Evolutionary conservation across 2,329 filamentous ascomycete species (phyloP).

Genomic region (Ophiostoma perfectum): DNA sequence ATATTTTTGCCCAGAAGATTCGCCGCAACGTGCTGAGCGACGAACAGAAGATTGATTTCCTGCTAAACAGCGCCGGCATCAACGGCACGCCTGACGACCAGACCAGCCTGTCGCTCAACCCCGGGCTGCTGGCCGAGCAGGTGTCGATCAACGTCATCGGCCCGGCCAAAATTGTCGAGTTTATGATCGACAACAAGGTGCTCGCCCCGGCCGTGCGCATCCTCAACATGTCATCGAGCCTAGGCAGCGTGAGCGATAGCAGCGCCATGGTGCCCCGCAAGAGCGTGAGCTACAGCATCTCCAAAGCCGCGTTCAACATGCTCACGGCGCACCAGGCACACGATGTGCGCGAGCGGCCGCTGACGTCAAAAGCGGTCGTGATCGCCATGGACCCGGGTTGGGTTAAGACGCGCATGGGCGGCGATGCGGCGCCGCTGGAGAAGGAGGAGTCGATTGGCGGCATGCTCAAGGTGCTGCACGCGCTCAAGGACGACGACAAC

Average conservation of each 20-base stretch:
- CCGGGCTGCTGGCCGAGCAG: conserved; percentile 35
- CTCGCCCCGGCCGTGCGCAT: conserved; percentile 31
- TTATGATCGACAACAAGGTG: conserved; percentile 31
- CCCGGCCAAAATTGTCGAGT: conserved; percentile 41
- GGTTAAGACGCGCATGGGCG: conserved; percentile 35
- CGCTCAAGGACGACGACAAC: conserved; percentile 52
- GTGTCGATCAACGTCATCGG: conserved; percentile 44
- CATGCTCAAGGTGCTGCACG: conserved; percentile 72
- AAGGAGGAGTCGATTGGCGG: conserved; percentile 30
- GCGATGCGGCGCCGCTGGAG: conserved; percentile 30
- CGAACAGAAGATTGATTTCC: conserved; percentile 34
- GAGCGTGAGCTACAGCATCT: conserved; percentile 34
- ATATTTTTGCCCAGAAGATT: conserved; percentile 27
- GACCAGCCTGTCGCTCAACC: conserved; percentile 37
- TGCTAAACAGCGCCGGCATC: conserved; percentile 35
- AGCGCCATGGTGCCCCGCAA: conserved; percentile 31
- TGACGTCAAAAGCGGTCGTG: conserved; percentile 28
- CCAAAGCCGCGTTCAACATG: conserved; percentile 34
- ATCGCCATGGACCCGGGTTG: conserved; percentile 35
- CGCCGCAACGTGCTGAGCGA: conserved; percentile 29
- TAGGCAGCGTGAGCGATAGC: conserved; percentile 35
- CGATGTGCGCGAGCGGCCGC: conserved; percentile 26
- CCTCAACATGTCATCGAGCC: conserved; percentile 40
- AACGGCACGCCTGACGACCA: conserved; percentile 34
- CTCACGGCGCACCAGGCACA: conserved; percentile 33